phyloP scores from a whole-genome alignment of 257 asterid genomes.

The Cordia subcordata region DNA sequence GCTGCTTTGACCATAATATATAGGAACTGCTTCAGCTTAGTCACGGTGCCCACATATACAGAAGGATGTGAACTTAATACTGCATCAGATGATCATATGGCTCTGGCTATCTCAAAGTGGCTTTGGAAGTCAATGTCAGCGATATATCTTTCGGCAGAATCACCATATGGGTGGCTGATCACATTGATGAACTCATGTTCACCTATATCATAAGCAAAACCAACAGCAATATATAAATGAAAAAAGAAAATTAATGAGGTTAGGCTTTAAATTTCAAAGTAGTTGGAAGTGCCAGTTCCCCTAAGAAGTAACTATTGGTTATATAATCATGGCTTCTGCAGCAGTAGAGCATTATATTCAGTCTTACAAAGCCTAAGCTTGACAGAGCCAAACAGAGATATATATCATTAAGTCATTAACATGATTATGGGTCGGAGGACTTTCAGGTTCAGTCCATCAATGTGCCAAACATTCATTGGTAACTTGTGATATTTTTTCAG shows the following conservation, averaged over 20 bases:
- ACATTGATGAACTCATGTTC: slow-evolving; percentile 75
- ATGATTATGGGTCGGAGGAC: too few relatives aligned
- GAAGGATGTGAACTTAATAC: slow-evolving; percentile 56
- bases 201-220: slow-evolving; percentile 31
- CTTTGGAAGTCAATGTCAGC: slow-evolving; percentile 68
- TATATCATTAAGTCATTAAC: background rate
- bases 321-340: too few relatives aligned
- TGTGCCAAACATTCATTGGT: too few relatives aligned
- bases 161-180: slow-evolving; percentile 27
- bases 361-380: too few relatives aligned
- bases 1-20: slow-evolving; percentile 79
- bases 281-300: background rate
- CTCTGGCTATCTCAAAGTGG: slow-evolving; percentile 81
- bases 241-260: background rate
- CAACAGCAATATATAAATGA: background rate
- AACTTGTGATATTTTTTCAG: too few relatives aligned
- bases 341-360: too few relatives aligned
- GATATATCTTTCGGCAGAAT: slow-evolving; percentile 40
- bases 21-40: slow-evolving; percentile 53
- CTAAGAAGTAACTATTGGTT: too few relatives aligned
- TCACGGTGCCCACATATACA: slow-evolving; percentile 54
- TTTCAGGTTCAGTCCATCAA: background rate
- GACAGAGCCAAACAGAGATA: background rate
- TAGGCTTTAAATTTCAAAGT: background rate
- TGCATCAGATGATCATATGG: slow-evolving; percentile 55